A percentile compares a stretch with the other conserved stretches of the same genome.
Conservation (phyloP, 352 stramenopile genomes). For the Phytophthora litchii region DNA sequence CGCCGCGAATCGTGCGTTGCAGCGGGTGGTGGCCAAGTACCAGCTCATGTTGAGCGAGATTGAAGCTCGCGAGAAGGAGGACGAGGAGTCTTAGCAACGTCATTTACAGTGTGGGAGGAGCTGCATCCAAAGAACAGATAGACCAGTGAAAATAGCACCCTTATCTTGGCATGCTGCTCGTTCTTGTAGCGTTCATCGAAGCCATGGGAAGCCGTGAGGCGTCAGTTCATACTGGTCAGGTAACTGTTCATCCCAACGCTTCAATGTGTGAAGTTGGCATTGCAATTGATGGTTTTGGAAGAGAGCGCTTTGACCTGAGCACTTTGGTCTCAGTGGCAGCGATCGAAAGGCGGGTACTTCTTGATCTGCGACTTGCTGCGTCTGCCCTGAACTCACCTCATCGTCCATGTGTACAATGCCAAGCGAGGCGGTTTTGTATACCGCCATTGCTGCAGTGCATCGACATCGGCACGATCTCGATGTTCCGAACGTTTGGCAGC, state of each 20-base stretch:
- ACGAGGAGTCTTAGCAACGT: constrained; percentile 22
- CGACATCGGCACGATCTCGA: constrained; percentile 12
- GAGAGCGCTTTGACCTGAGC: no score
- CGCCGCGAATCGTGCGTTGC: constrained; percentile 76
- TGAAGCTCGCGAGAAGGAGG: constrained; percentile 44
- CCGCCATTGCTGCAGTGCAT: constrained; percentile 28
- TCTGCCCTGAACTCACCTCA: constrained; percentile 2
- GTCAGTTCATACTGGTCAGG: no score
- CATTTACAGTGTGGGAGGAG: constrained; percentile 11
- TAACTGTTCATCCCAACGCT: constrained; percentile 2
- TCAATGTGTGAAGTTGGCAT: constrained; percentile 14
- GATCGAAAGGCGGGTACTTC: no score
- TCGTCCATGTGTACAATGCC: constrained; percentile 14
- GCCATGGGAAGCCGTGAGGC: no score
- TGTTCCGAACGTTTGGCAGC: constrained; percentile 32
- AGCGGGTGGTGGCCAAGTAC: constrained; percentile 86
- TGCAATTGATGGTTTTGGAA: no score
- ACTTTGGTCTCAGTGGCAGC: no score
- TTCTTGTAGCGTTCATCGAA: constrained; percentile 21
- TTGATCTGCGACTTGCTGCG: constrained; percentile 10
- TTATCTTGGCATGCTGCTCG: constrained; percentile 9
- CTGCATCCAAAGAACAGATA: constrained; percentile 3
- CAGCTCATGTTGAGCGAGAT: constrained; percentile 85
- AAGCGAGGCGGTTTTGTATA: constrained; percentile 37
- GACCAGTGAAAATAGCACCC: constrained; percentile 18